Evolutionary conservation across 2,329 filamentous ascomycete species (phyloP), one percentile per base, ranked within the genome.

Genomic region (Nemania serpens): DNA sequence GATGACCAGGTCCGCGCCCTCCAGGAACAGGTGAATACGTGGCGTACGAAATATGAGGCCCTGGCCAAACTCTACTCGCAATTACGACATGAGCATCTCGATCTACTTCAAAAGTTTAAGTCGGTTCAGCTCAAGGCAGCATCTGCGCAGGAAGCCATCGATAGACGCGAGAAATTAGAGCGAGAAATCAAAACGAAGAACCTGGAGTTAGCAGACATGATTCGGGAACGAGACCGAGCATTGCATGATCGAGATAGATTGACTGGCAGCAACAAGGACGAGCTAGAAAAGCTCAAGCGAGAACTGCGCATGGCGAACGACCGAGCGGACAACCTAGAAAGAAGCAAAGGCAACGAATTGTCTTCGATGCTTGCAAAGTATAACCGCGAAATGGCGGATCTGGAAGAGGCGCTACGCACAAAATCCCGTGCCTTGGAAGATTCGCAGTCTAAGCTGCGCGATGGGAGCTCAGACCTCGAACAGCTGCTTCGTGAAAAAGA

Each of bases 131-230:
- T 98, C 65, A 99, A 98, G 82, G 95, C 95, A 1, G 93, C 94
- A 15, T 98, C 93, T 5, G 95, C 95, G 0, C 94, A 98, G 74
- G 95, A 99, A 78, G 95, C 95, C 1, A 97, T 98, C 65, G 95
- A 98, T 59, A 88, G 86, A 69, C 89, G 94, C 9, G 95, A 99
- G 79, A 97, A 96, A 81, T 84, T 99, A 54, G 93, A 98, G 79
- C 90, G 94, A 36, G 95, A 99, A 78, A 90, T 99, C 75, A 99
- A 99, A 85, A 97, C 94, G 33, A 99, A 99, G 85, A 99, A 99
- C 74, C 81, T 99, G n/a, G 95, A 99, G 76, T 79, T 99, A 63
- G 95, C 95, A 34, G 93, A 98, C 75, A 98, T 99, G 95, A 99
- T 99, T 66, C 87, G 95, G 45, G 95, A 99, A 79, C 86, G 95